Conservation (phyloP, 352 stramenopile genomes). For the Pythium volutum region DNA sequence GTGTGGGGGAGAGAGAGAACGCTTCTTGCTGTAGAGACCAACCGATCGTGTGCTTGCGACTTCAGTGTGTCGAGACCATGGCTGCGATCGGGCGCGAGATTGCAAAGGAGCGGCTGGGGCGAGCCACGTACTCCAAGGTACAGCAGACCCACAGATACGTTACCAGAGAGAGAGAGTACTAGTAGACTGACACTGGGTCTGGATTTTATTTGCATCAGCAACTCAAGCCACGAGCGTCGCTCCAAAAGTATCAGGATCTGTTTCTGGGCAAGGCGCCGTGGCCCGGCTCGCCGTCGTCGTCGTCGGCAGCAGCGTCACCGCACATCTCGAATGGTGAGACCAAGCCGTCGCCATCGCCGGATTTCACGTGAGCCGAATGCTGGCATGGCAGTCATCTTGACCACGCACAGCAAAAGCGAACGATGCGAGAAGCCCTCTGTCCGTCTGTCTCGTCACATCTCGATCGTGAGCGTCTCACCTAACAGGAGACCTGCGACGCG, state of each 20-base stretch:
- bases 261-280: slow-evolving; percentile 59
- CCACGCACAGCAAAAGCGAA: too few relatives aligned
- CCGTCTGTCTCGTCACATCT: too few relatives aligned
- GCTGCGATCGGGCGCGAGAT: slow-evolving; percentile 51
- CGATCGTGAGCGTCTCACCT: too few relatives aligned
- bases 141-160: too few relatives aligned
- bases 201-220: slow-evolving; percentile 5
- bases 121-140: slow-evolving; percentile 62
- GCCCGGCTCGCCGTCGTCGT: slow-evolving; percentile 47
- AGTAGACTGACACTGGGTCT: background rate
- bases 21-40: too few relatives aligned
- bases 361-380: background rate
- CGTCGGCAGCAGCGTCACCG: background rate
- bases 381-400: too few relatives aligned
- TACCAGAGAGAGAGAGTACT: too few relatives aligned
- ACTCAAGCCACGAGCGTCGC: slow-evolving; percentile 54
- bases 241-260: slow-evolving; percentile 65
- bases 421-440: background rate
- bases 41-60: too few relatives aligned
- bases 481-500: too few relatives aligned
- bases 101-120: slow-evolving; percentile 55
- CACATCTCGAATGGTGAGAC: background rate
- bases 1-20: too few relatives aligned
- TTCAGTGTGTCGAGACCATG: slow-evolving; percentile 70
- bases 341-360: background rate